Base-by-base conservation (phyloP, 2,329 filamentous ascomycete genomes). In the Ophiocordyceps camponoti-rufipedis region DNA sequence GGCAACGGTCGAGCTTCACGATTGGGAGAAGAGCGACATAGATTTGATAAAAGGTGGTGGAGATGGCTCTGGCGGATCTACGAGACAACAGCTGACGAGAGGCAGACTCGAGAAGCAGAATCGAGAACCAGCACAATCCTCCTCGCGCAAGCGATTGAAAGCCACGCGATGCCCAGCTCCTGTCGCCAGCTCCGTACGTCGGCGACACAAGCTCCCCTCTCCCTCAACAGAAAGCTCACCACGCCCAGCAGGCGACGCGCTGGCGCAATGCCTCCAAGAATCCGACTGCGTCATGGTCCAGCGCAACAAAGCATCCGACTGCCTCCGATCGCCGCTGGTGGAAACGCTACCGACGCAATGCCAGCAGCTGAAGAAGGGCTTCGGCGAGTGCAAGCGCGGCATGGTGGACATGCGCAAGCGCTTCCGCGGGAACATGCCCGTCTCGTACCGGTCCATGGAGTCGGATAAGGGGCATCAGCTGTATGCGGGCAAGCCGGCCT, bases 381-480 rank as follows among this genome's bases (percentile, higher is more conserved):
- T 93, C 56, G 84, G 85, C 61, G 85, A 95, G 60, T 98, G 91
- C 74, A 93, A 94, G 58, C 83, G 89, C 52, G 91, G 91, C 52
- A 78, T 94, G 78, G 83, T 96, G 54, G 91, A 98, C 62, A 98
- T 98, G 91, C 85, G 91, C 62, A 96, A 96, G 69, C 82, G 91
- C 32, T 96, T 98, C 66, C 78, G 91, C 46, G 91, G 91, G 48
- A 96, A 96, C 68, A 78, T 86, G 61, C 87, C 91, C 45, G 80
- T 94, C 52, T 71, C 77, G 23, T 75, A 82, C 52, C 70, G 68
- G 56, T 62, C 50, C 1, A 18, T 75, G 47, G 79, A 85, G 53
- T 67, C 67, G 11, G 70, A 68, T 50, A 65, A 68, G 46, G 72
- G 74, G 4, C 75, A 79, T 58, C 80, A 91, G 67, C 62, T 94